Conservation (phyloP, 352 stramenopile species). For the Plasmopara halstedii region DNA sequence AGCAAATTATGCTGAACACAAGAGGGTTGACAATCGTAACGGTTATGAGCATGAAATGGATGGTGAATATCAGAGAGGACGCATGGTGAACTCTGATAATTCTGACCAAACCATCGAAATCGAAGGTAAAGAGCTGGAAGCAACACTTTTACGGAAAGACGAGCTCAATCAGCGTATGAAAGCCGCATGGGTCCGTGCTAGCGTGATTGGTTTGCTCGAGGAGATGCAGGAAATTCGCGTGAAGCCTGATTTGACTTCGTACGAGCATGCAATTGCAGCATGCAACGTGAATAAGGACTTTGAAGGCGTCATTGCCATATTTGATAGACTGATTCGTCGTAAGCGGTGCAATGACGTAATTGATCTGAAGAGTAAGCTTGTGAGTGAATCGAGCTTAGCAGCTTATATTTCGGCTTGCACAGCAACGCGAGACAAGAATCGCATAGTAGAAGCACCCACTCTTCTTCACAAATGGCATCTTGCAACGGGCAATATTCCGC, state of each 20-base stretch:
- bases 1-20: conserved; percentile 9
- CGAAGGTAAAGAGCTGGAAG: background rate
- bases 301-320: conserved; percentile 28
- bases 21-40: conserved; percentile 1
- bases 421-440: conserved; percentile 19
- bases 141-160: background rate
- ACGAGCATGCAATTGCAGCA: conserved; percentile 29
- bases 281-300: conserved; percentile 35
- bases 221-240: conserved; percentile 31
- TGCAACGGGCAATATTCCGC: conserved; percentile 15
- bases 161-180: conserved; percentile 15
- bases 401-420: conserved; percentile 36
- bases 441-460: conserved; percentile 24
- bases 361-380: conserved; percentile 16
- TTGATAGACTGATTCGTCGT: conserved; percentile 26
- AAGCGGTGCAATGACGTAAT: conserved; percentile 1
- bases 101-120: background rate
- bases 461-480: conserved; percentile 36
- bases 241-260: conserved; percentile 25
- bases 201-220: conserved; percentile 19
- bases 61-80: background rate
- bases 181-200: conserved; percentile 15
- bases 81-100: background rate
- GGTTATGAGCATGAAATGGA: conserved; percentile 1
- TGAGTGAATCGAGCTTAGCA: conserved; percentile 30